Evolutionary conservation across 306 rosid species (phyloP).

Genomic region (Prunus kanzakura): DNA sequence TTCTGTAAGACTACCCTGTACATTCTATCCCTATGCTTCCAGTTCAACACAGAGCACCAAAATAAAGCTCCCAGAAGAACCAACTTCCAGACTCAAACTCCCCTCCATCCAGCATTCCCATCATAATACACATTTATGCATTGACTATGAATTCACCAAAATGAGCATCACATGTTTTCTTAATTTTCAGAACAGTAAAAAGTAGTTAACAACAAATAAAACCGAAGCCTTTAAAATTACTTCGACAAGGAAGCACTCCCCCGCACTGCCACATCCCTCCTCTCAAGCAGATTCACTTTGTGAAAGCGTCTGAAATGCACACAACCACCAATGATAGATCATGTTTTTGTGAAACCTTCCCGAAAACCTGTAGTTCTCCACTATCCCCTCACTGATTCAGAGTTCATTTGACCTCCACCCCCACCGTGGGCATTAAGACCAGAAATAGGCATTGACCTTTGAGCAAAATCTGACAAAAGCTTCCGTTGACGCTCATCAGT

Average conservation of each 20-base stretch:
- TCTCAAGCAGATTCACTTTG: neutral
- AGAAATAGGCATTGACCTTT: constrained; percentile 72
- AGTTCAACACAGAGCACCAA: constrained; percentile 47
- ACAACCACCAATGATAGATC: neutral
- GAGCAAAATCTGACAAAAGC: constrained; percentile 76
- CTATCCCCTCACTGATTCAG: constrained; percentile 68
- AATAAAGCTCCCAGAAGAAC: constrained; percentile 42
- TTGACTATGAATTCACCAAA: constrained; percentile 23
- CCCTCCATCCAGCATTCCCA: constrained; percentile 19
- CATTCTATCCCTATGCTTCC: constrained; percentile 38
- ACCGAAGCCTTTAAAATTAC: constrained; percentile 20
- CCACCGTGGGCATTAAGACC: constrained; percentile 47
- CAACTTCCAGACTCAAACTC: constrained; percentile 32
- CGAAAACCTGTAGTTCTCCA: neutral
- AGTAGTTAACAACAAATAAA: constrained; percentile 13
- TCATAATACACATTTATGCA: constrained; percentile 45
- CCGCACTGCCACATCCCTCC: neutral
- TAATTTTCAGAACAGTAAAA: constrained; percentile 8
- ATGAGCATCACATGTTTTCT: constrained; percentile 25
- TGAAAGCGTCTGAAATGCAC: neutral
- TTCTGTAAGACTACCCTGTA: constrained; percentile 42
- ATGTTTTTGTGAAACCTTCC: neutral
- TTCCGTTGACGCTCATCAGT: constrained; percentile 62
- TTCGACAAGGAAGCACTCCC: constrained; percentile 16
- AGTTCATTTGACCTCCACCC: constrained; percentile 55